Percentiles rank a stretch among this genome's conserved stretches.
Conservation (phyloP, 495 filamentous ascomycete species). For the Cudoniella acicularis region DNA sequence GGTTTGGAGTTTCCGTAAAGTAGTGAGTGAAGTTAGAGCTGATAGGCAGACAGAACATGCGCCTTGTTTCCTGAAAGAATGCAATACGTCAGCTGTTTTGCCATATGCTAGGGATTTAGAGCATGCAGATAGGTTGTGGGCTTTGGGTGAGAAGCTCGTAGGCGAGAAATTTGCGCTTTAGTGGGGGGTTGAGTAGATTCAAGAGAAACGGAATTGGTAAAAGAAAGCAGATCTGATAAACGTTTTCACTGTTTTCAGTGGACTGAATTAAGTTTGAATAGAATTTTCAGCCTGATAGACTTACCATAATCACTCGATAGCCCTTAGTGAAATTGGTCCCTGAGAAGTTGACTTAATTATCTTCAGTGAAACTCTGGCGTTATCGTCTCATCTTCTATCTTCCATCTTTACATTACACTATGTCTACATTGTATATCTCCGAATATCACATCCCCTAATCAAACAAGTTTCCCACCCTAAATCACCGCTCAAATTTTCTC, state of each 20-base stretch:
- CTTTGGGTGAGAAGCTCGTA: conserved; percentile 2
- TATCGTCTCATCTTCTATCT: too few relatives aligned
- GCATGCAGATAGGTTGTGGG: conserved; percentile 3
- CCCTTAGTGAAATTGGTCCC: too few relatives aligned
- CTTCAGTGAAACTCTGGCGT: too few relatives aligned
- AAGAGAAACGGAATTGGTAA: too few relatives aligned
- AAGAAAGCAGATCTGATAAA: too few relatives aligned
- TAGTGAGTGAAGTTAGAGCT: not conserved
- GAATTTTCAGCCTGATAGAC: too few relatives aligned
- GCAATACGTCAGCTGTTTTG: not conserved
- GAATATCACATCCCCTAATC: not conserved
- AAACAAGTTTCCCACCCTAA: not conserved
- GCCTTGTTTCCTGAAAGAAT: not conserved
- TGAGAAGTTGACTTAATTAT: too few relatives aligned
- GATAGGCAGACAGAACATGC: not conserved
- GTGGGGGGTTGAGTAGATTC: too few relatives aligned
- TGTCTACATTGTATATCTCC: too few relatives aligned
- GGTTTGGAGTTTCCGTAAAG: not conserved
- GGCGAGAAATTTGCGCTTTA: conserved; percentile 8
- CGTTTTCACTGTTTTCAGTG: too few relatives aligned
- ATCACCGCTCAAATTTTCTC: not conserved
- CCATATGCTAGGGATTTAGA: not conserved
- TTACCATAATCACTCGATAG: too few relatives aligned
- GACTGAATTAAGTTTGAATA: too few relatives aligned
- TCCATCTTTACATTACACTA: not conserved